Conservation (phyloP, 495 filamentous ascomycete genomes). For the Penicillium fimorum region DNA sequence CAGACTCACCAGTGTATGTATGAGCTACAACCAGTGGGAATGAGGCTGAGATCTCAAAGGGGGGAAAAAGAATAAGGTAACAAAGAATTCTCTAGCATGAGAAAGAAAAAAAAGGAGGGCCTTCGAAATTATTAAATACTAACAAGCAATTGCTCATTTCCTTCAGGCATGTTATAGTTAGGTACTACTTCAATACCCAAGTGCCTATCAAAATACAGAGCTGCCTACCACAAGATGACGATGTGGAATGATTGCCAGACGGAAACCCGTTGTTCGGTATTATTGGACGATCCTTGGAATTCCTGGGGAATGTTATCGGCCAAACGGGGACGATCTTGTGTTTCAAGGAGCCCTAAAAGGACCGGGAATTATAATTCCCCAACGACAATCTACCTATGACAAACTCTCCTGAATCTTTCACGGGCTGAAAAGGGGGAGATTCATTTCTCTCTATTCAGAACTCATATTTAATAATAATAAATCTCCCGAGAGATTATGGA, state of each 20-base stretch:
- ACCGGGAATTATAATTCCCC: slow-evolving; percentile 2
- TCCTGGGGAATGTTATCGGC: slow-evolving; percentile 33
- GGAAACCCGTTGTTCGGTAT: slow-evolving; percentile 12
- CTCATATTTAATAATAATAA: neutral
- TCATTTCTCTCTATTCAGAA: neutral
- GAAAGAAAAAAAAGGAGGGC: neutral
- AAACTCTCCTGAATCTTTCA: neutral
- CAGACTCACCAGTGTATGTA: neutral
- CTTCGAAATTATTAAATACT: slow-evolving; percentile 13
- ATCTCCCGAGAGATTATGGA: slow-evolving; percentile 1
- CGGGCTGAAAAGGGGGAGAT: slow-evolving; percentile 5
- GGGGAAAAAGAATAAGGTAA: neutral
- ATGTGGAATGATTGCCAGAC: slow-evolving; percentile 27
- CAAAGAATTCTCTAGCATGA: neutral
- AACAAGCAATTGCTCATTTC: slow-evolving; percentile 1
- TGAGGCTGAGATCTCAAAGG: slow-evolving; percentile 3
- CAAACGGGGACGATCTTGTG: slow-evolving; percentile 28
- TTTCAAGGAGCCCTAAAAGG: slow-evolving; percentile 20
- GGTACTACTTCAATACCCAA: slow-evolving; percentile 8
- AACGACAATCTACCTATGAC: slow-evolving; percentile 5
- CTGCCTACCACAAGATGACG: slow-evolving; percentile 26
- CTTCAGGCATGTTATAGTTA: slow-evolving; percentile 11
- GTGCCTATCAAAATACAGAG: slow-evolving; percentile 24
- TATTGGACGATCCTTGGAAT: slow-evolving; percentile 30
- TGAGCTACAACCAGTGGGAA: neutral